Conservation (phyloP, 139 green algal genomes). For the Picochlorum sp. region DNA sequence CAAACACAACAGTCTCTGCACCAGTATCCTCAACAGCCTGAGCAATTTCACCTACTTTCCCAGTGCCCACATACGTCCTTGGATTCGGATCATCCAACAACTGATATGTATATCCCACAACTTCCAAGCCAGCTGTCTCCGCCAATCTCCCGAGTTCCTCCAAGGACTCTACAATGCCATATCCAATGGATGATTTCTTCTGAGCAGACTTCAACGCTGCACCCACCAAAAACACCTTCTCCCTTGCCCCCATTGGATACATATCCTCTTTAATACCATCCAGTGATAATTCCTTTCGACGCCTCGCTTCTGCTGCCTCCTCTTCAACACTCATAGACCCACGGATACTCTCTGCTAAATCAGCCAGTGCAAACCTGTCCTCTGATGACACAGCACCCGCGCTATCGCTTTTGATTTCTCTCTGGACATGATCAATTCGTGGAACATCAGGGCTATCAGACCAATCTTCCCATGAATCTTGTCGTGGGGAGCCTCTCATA, state of each 20-base stretch:
- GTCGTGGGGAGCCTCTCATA: too few species aligned
- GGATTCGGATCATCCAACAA: constrained; percentile 63
- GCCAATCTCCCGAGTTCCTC: constrained; percentile 83
- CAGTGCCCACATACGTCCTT: constrained; percentile 82
- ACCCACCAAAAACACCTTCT: constrained; percentile 60
- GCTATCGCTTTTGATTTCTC: too few species aligned
- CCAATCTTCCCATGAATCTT: constrained; percentile 3
- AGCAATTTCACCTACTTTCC: constrained; percentile 71
- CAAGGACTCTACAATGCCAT: constrained; percentile 72
- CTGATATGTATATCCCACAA: constrained; percentile 78
- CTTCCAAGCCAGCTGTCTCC: constrained; percentile 80
- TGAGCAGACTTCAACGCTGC: constrained; percentile 36
- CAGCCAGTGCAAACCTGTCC: too few species aligned
- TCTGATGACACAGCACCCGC: too few species aligned
- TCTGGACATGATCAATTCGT: too few species aligned
- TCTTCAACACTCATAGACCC: constrained; percentile 13
- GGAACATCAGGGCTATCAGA: background rate
- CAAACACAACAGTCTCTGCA: constrained; percentile 86
- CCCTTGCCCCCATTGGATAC: background rate
- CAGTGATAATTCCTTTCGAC: too few species aligned
- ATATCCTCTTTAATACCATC: background rate
- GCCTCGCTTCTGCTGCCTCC: background rate
- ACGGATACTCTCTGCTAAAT: constrained; percentile 4
- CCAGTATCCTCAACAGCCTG: constrained; percentile 25
- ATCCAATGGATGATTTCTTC: constrained; percentile 20